Percentiles rank a stretch among this genome's conserved stretches.
phyloP scores from a whole-genome alignment of 495 filamentous ascomycete species.

The Aspergillus sclerotiicarbonarius region DNA sequence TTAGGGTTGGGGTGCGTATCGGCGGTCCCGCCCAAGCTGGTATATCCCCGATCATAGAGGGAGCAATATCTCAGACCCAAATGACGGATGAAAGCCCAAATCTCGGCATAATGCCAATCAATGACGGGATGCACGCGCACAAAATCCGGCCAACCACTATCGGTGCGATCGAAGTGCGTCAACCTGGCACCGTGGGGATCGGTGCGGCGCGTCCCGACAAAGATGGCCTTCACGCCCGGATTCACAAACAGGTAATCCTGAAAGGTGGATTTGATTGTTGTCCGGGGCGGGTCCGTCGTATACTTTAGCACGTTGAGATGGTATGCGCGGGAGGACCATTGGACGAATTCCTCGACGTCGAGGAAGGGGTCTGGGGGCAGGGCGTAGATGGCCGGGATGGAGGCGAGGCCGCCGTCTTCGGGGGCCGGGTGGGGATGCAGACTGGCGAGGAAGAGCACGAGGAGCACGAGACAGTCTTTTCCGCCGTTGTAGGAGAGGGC shows the following conservation, averaged over 20 bases:
- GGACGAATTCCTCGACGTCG: constrained; percentile 83
- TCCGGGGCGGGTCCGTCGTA: constrained; percentile 51
- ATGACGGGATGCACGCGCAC: constrained; percentile 94
- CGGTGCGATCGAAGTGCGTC: constrained; percentile 79
- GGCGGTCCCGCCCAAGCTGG: constrained; percentile 80
- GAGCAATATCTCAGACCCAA: constrained; percentile 75
- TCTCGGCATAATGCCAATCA: constrained; percentile 95
- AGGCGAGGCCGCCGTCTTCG: constrained; percentile 16
- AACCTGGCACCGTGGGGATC: constrained; percentile 84
- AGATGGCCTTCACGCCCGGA: constrained; percentile 69
- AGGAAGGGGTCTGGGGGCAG: constrained; percentile 75
- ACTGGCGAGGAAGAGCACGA: constrained; percentile 81
- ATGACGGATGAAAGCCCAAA: constrained; percentile 88
- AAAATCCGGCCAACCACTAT: constrained; percentile 87
- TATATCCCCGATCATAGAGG: constrained; percentile 84
- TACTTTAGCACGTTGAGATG: constrained; percentile 75
- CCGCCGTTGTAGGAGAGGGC: constrained; percentile 97
- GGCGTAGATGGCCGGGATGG: constrained; percentile 84
- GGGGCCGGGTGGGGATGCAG: constrained; percentile 39
- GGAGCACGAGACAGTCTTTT: constrained; percentile 93
- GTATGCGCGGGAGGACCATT: constrained; percentile 59
- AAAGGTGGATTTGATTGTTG: constrained; percentile 64
- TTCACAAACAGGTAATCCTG: constrained; percentile 66
- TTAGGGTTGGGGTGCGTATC: constrained; percentile 90
- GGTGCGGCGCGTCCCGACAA: constrained; percentile 87